These are phyloP conservation scores for Ramicandelaber brevisporus DNA, from an alignment of 192 early-diverging fungal species.

Conservation along the genomic window DNA sequence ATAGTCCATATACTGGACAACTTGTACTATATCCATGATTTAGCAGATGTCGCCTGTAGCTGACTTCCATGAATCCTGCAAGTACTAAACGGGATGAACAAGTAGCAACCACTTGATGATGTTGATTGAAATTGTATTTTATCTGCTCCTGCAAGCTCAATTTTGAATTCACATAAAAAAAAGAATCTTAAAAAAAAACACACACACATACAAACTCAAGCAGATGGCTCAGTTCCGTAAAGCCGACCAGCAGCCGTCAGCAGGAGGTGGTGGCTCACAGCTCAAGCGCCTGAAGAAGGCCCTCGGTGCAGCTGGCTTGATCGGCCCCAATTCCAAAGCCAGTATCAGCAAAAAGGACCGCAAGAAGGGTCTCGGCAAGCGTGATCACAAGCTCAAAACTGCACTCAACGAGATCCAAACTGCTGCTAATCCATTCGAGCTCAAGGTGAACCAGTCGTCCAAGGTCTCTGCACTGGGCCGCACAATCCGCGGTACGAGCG, in stretches of 20 bases:
- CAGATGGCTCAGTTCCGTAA: not conserved
- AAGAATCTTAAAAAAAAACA: too few species aligned
- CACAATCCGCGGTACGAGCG: slow-evolving; percentile 54
- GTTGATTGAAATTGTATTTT: too few species aligned
- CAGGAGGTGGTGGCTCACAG: slow-evolving; percentile 22
- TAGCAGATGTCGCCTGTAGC: too few species aligned
- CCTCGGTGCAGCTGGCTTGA: slow-evolving; percentile 48
- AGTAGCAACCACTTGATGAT: too few species aligned
- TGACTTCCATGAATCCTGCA: too few species aligned
- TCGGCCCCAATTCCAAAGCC: slow-evolving; percentile 37
- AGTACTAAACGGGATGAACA: too few species aligned
- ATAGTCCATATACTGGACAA: too few species aligned
- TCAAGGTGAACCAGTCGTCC: slow-evolving; percentile 35
- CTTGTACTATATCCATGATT: too few species aligned
- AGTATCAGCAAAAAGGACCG: slow-evolving; percentile 39
- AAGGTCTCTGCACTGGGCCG: slow-evolving; percentile 70
- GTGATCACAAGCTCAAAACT: slow-evolving; percentile 12
- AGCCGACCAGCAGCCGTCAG: not conserved
- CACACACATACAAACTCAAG: not conserved
- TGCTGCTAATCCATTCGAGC: slow-evolving; percentile 71
- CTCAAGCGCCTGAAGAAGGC: slow-evolving; percentile 58
- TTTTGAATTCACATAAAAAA: too few species aligned
- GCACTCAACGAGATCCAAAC: slow-evolving; percentile 13
- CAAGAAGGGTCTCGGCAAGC: slow-evolving; percentile 26
- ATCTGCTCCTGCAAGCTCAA: too few species aligned